A percentile compares a stretch with the other conserved stretches of the same genome.
Evolutionary conservation across 78 protist species (phyloP).

Genomic region (Creolimax fragrantissima): DNA sequence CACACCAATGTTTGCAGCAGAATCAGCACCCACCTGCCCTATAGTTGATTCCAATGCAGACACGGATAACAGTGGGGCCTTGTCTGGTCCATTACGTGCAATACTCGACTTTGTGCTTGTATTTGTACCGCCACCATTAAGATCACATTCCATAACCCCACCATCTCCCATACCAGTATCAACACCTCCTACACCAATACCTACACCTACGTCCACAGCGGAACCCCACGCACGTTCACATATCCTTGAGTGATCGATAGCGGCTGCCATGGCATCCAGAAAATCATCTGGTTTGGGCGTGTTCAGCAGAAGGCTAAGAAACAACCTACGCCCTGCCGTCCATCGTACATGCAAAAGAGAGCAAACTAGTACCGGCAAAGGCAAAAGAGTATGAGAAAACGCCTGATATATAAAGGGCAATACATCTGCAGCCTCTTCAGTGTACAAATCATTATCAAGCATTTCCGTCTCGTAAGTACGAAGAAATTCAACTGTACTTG

Average conservation of each 20-base stretch:
- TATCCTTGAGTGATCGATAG: background rate
- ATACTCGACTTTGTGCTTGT: no score
- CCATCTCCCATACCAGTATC: no score
- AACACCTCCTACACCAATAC: no score
- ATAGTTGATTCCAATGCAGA: no score
- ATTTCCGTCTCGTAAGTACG: background rate
- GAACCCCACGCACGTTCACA: background rate
- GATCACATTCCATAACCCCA: no score
- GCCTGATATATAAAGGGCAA: background rate
- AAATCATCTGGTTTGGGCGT: background rate
- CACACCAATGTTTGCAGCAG: no score
- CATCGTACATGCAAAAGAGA: background rate
- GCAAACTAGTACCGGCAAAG: background rate
- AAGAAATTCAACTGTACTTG: background rate
- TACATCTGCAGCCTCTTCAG: background rate
- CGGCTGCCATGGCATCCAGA: background rate
- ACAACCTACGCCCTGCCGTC: background rate
- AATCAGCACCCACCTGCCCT: no score
- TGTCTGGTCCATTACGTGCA: no score
- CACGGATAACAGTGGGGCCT: no score
- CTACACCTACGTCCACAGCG: background rate
- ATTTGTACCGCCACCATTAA: no score
- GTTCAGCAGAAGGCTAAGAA: background rate
- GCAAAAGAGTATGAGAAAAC: background rate
- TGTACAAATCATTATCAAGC: background rate